Base-by-base conservation (phyloP, 1,284 basidiomycete species). In the Pseudozyma hubeiensis region DNA sequence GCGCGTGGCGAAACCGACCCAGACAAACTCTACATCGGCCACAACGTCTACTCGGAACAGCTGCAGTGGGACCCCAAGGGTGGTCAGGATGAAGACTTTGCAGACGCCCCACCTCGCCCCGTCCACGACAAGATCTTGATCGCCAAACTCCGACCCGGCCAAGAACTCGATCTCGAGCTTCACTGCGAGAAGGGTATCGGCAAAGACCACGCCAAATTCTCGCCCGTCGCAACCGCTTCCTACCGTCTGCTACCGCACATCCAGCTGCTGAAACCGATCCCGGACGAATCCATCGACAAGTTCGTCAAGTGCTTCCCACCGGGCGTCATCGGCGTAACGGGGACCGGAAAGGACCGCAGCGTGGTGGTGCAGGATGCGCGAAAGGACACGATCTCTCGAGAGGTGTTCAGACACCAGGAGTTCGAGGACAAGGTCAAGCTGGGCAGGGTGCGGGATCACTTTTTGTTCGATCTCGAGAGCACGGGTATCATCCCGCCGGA, bases 151-250 rank as follows among this genome's bases (percentile, higher is more conserved):
- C 87, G 94, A 45, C 96, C 96, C 0, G 96, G 95, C 5, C 92
- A 95, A 84, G 87, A 88, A 50, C 87, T 97, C 44, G 88, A 92
- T 37, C 89, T 95, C 85, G 93, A 97, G 83, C 83, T 97, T 64
- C 95, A 99, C 84, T 95, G 94, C 49, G 88, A 95, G 64, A 98
- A 98, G 84, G 93, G 94, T 7, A 89, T 93, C n/a, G 95, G 94
- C 19, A 93, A 93, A 79, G 94, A 96, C 78, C 97, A 99, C 82
- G 94, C 97, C 44, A 99, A 99, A 84, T 99, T 93, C 85, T 93
- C 90, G 60, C 94, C 97, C n/a, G 97, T 99, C 53, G 76, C 84
- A 51, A 81, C 59, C 4, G 78, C 96, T 1, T 93, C 94, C 3
- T 99, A 99, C 85, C 91, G 96, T 49, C 88, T 98, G 5, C 89